Conservation (phyloP, 129 eudicot genomes). For the Ambrosia trifida region DNA sequence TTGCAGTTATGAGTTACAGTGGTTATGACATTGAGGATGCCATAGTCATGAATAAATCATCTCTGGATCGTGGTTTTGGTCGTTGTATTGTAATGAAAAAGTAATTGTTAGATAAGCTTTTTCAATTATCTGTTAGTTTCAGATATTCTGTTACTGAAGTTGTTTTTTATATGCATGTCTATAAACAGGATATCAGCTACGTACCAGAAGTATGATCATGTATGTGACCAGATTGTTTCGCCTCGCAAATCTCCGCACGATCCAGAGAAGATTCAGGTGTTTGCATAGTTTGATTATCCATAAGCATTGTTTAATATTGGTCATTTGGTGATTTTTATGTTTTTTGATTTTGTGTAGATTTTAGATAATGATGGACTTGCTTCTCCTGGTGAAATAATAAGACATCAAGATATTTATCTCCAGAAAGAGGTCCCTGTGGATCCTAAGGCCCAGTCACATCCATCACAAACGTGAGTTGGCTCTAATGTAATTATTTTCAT, state of each 20-base stretch:
- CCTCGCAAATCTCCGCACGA: conserved; percentile 58
- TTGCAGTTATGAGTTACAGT: conserved; percentile 98
- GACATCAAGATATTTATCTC: conserved; percentile 67
- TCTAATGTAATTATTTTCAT: conserved; percentile 13
- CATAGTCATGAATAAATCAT: conserved; percentile 94
- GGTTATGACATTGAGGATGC: conserved; percentile 99
- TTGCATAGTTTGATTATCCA: conserved; percentile 1
- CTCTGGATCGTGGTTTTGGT: conserved; percentile 98
- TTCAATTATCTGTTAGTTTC: conserved; percentile 8
- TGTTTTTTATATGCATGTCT: conserved; percentile 12
- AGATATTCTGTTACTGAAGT: background rate
- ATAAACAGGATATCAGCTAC: conserved; percentile 49
- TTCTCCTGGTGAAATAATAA: conserved; percentile 87
- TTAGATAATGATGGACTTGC: conserved; percentile 97
- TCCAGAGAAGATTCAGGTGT: conserved; percentile 69
- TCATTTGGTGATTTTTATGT: background rate
- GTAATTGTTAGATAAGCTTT: conserved; percentile 34
- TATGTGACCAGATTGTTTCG: conserved; percentile 55
- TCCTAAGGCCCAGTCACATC: conserved; percentile 42
- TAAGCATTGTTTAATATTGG: background rate
- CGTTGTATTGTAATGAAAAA: conserved; percentile 97
- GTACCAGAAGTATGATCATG: conserved; percentile 49
- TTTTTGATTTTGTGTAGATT: conserved; percentile 39
- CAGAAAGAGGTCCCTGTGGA: conserved; percentile 58
- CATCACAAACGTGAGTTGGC: conserved; percentile 49